Evolutionary conservation across 768 basidiomycete species (phyloP).

Genomic region (Leccinum boreale): DNA sequence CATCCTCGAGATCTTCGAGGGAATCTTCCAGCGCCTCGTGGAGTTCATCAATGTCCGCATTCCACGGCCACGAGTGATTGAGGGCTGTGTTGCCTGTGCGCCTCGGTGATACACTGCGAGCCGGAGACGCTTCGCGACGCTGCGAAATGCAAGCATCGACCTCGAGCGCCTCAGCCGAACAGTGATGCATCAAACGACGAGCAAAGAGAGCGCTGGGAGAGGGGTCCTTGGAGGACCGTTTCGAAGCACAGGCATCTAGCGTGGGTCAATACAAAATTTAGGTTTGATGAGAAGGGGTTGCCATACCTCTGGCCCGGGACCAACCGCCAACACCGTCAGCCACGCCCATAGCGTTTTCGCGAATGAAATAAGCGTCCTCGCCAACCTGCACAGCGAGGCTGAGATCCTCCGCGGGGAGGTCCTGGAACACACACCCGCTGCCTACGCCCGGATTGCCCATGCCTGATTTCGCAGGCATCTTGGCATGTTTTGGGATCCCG

Average conservation of each 20-base stretch:
- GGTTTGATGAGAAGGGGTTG: constrained; percentile 3
- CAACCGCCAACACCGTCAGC: constrained; percentile 96
- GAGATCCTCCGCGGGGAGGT: constrained; percentile 32
- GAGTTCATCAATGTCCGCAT: constrained; percentile 39
- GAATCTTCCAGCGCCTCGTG: constrained; percentile 40
- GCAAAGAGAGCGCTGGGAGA: constrained; percentile 62
- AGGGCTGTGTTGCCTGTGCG: constrained; percentile 31
- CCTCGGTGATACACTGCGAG: constrained; percentile 43
- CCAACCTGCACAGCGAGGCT: constrained; percentile 75
- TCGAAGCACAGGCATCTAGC: constrained; percentile 20
- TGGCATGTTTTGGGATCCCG: constrained; percentile 69
- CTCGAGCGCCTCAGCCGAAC: constrained; percentile 51
- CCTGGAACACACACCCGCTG: constrained; percentile 27
- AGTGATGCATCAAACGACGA: constrained; percentile 82
- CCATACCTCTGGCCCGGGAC: constrained; percentile 46
- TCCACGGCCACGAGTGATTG: constrained; percentile 30
- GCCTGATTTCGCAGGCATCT: constrained; percentile 29
- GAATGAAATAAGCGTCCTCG: constrained; percentile 87
- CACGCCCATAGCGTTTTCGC: constrained; percentile 85
- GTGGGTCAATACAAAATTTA: constrained; percentile 4
- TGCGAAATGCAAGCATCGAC: constrained; percentile 6
- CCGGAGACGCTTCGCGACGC: constrained; percentile 33
- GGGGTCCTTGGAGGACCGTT: constrained; percentile 36
- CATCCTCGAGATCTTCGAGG: constrained; percentile 66
- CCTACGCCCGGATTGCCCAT: constrained; percentile 11